Evolutionary conservation across 2,329 filamentous ascomycete species (phyloP), one percentile per base, ranked within the genome.

Genomic region (Cercospora sp.): DNA sequence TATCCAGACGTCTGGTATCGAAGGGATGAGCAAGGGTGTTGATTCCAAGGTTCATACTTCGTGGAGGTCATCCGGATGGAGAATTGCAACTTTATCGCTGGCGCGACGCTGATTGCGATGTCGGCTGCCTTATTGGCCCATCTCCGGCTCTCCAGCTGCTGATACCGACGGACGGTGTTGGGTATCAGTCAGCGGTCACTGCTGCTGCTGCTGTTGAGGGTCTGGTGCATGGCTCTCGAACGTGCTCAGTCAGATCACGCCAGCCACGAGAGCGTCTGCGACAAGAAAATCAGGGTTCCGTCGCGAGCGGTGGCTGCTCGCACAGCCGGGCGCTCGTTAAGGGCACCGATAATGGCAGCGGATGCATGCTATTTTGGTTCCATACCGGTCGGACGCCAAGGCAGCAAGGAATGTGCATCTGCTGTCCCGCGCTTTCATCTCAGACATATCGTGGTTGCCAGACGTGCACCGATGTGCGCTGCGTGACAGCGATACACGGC

Each of bases 111-210:
- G 53, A 58, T 32, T 30, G 53, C 26, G 53, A 30, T 16, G 53
- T 34, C 53, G 53, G 30, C 21, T 21, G 26, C 49, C 49, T 26
- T 10, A 21, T 24, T 24, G 53, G 53, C 24, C 53, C 16, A 6
- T 58, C 53, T 30, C 53, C 53, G 53, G 53, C 53, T 58, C 53
- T 58, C 26, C 53, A 58, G 53, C 28, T 58, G 24, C 53, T 53
- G 53, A 30, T 30, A 21, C 53, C 53, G 53, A 58, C 26, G 21
- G 21, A 26, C 45, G 45, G 45, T 51, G 45, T 7, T 51, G 45
- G 21, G 18, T 12, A 51, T 51, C 45, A 24, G 45, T 51, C 45
- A 51, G 45, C 45, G 45, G 45, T 51, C 45, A 51, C 45, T 51
- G 45, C 45, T 51, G 45, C 45, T 51, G n/a, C 43, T 49, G 18